These are phyloP conservation scores for Wickerhamomyces silvicola DNA, from an alignment of 805 yeast genomes.

Conservation along the genomic window DNA sequence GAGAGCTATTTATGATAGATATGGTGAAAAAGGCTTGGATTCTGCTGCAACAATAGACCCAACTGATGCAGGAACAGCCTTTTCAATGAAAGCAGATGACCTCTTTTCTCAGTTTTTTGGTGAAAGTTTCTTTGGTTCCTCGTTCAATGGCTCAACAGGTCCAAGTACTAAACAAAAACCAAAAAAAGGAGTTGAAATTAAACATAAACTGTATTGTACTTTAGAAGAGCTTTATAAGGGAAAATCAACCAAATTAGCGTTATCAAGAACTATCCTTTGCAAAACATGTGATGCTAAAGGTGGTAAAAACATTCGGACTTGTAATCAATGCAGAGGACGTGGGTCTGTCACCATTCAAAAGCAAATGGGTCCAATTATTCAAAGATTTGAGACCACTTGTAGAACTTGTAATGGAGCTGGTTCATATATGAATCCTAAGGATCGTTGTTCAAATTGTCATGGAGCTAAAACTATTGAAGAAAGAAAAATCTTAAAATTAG, in stretches of 20 bases:
- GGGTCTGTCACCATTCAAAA: conserved; percentile 90
- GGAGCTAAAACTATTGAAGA: conserved; percentile 87
- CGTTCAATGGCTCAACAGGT: conserved; percentile 50
- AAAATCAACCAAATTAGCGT: conserved; percentile 86
- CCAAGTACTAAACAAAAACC: conserved; percentile 77
- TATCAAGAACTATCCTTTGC: conserved; percentile 88
- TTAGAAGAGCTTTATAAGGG: conserved; percentile 94
- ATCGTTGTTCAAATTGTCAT: conserved; percentile 77
- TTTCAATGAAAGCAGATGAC: conserved; percentile 65
- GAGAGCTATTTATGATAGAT: conserved; percentile 82
- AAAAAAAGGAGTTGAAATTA: conserved; percentile 82
- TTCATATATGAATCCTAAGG: conserved; percentile 78
- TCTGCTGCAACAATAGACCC: too few relatives aligned
- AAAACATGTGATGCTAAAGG: conserved; percentile 89
- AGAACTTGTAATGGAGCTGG: conserved; percentile 91
- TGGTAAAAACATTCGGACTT: conserved; percentile 87
- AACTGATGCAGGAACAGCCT: conserved; percentile 66
- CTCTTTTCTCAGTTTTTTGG: conserved; percentile 82
- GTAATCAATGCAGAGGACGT: conserved; percentile 82
- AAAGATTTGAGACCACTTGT: conserved; percentile 94
- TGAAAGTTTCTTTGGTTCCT: conserved; percentile 64
- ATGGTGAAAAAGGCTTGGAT: conserved; percentile 86
- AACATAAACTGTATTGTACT: conserved; percentile 77
- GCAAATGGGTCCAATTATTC: conserved; percentile 99
- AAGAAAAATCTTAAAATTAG: conserved; percentile 90